phyloP scores from a whole-genome alignment of 2,329 filamentous ascomycete genomes.

The Ceratocystis huliohia region DNA sequence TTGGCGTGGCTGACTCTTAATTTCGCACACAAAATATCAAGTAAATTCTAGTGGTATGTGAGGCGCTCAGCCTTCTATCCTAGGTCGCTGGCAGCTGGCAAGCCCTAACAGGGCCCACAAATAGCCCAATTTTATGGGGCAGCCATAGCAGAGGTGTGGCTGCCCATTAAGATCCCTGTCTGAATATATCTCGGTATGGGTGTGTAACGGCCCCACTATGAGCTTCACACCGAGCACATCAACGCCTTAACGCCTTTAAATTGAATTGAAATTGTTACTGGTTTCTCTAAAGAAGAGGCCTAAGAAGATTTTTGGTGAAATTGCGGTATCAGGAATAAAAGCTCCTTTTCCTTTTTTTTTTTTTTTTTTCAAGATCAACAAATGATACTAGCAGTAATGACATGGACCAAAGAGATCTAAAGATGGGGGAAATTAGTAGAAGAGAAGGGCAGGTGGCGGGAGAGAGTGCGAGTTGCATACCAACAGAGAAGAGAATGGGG shows the following conservation, averaged over 20 bases:
- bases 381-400: background rate
- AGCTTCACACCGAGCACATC: constrained; percentile 10
- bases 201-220: background rate
- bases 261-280: too few relatives aligned
- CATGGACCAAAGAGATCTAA: constrained; percentile 1
- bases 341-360: background rate
- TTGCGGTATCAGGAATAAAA: constrained; percentile 3
- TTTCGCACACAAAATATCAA: constrained; percentile 19
- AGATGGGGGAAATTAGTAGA: background rate
- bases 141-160: background rate
- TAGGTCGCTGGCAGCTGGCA: background rate
- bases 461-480: background rate
- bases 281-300: background rate
- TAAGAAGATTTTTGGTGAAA: background rate
- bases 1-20: constrained; percentile 15
- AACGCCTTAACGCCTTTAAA: background rate
- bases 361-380: constrained; percentile 3
- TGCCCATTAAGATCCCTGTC: constrained; percentile 2
- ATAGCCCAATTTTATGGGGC: background rate
- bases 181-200: background rate
- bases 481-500: background rate
- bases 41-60: background rate
- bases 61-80: constrained; percentile 3
- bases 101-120: constrained; percentile 18
- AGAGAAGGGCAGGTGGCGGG: background rate